Conservation (phyloP, 169 alveolate genomes). For the Babesia ovata region DNA sequence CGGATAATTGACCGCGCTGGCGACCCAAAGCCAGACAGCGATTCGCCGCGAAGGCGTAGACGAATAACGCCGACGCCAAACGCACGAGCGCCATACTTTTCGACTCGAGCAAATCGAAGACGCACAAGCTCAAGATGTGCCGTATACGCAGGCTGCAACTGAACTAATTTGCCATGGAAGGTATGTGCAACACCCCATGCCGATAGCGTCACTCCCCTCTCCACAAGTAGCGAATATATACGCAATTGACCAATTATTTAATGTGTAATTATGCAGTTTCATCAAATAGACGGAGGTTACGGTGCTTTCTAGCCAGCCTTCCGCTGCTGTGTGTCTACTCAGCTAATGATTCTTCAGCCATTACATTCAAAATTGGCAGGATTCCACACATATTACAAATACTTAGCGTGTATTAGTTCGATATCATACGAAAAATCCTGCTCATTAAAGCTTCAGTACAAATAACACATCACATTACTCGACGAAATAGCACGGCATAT, state of each 20-base stretch:
- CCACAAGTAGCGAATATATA: no score
- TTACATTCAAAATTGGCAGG: background rate
- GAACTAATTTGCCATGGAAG: background rate
- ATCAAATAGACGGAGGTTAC: background rate
- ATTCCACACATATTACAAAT: background rate
- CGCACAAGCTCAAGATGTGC: background rate
- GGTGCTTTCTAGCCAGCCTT: background rate
- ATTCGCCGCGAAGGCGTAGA: background rate
- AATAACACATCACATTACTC: no score
- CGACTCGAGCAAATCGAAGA: background rate
- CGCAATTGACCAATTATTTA: background rate
- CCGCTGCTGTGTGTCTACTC: background rate
- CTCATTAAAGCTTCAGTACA: no score
- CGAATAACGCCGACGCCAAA: background rate
- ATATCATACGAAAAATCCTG: no score
- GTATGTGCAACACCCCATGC: slow-evolving; percentile 22
- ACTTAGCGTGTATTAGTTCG: background rate
- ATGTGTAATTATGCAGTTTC: background rate
- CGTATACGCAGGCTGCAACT: slow-evolving; percentile 15
- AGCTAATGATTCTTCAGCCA: background rate
- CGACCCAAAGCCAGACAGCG: slow-evolving; percentile 25
- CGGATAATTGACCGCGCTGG: slow-evolving; percentile 4
- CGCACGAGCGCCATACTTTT: slow-evolving; percentile 5
- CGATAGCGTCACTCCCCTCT: background rate
- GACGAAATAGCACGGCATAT: no score